phyloP scores from a whole-genome alignment of 169 alveolate species.

The Plasmodium fragile region DNA sequence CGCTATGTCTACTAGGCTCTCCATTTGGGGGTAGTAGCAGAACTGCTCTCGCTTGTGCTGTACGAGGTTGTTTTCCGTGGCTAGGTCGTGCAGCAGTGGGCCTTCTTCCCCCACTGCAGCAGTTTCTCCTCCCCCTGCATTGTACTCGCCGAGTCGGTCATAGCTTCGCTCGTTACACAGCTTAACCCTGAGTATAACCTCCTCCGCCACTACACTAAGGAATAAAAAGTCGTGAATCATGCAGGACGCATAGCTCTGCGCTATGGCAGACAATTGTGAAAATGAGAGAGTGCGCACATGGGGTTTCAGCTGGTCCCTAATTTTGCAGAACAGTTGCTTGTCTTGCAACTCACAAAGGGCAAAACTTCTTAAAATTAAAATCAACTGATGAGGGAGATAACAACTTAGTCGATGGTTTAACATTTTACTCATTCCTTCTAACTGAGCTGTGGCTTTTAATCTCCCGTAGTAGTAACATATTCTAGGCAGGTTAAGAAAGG shows the following conservation, averaged over 20 bases:
- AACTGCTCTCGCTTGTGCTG: constrained; percentile 70
- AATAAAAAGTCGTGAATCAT: constrained; percentile 61
- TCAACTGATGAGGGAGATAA: constrained; percentile 85
- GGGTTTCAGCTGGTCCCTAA: constrained; percentile 67
- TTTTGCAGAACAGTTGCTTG: constrained; percentile 79
- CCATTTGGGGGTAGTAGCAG: constrained; percentile 51
- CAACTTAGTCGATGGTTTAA: constrained; percentile 74
- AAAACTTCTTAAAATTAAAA: constrained; percentile 79
- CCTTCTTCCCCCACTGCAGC: neutral
- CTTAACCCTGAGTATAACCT: constrained; percentile 20
- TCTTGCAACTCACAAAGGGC: constrained; percentile 83
- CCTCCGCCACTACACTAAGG: constrained; percentile 22
- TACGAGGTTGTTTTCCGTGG: constrained; percentile 32
- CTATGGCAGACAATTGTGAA: constrained; percentile 40
- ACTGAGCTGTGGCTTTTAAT: constrained; percentile 83
- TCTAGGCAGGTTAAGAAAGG: constrained; percentile 84
- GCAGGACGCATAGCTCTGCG: constrained; percentile 74
- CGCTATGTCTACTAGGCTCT: constrained; percentile 40
- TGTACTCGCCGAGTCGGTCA: neutral
- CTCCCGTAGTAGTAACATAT: constrained; percentile 83
- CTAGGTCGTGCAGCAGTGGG: neutral
- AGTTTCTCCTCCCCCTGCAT: constrained; percentile 2
- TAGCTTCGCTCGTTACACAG: constrained; percentile 18
- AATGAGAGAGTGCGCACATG: constrained; percentile 65
- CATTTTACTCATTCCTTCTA: constrained; percentile 80